Evolutionary conservation across 805 yeast genomes (phyloP).

Genomic region (Schizosaccharomyces japonicus): DNA sequence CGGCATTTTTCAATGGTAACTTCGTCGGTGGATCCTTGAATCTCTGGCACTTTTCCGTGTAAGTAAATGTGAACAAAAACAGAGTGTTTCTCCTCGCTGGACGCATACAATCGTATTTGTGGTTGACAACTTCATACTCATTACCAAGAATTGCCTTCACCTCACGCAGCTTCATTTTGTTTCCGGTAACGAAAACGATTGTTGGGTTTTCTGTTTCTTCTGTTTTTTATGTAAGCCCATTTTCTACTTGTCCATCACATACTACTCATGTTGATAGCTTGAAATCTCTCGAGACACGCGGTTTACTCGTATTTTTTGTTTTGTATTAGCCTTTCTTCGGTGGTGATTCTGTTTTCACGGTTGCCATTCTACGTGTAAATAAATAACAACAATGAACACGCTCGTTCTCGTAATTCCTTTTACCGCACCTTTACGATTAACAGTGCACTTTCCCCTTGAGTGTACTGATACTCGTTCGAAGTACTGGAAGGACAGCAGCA

Average conservation of each 20-base stretch:
- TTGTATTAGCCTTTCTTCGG: background rate
- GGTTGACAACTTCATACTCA: conserved; percentile 28
- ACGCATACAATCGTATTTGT: conserved; percentile 32
- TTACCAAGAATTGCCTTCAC: conserved; percentile 43
- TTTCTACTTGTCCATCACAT: background rate
- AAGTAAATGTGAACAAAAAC: too few relatives aligned
- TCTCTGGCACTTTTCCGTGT: conserved; percentile 33
- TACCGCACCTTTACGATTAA: background rate
- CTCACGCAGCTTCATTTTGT: conserved; percentile 67
- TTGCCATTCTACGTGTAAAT: background rate
- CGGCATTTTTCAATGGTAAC: conserved; percentile 62
- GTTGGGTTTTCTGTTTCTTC: too few relatives aligned
- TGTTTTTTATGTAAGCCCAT: background rate
- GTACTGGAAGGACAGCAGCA: too few relatives aligned
- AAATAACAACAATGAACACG: background rate
- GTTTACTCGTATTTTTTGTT: background rate
- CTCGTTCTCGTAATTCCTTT: background rate
- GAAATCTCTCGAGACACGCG: background rate
- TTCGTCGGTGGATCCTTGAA: conserved; percentile 69
- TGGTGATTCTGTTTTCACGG: background rate
- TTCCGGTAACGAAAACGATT: conserved; percentile 25
- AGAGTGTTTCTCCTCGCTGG: too few relatives aligned
- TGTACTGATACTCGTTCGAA: too few relatives aligned
- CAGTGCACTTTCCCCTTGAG: too few relatives aligned
- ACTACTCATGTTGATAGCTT: background rate